phyloP scores from a whole-genome alignment of 75 land plant genomes.

The Pinus taeda region DNA sequence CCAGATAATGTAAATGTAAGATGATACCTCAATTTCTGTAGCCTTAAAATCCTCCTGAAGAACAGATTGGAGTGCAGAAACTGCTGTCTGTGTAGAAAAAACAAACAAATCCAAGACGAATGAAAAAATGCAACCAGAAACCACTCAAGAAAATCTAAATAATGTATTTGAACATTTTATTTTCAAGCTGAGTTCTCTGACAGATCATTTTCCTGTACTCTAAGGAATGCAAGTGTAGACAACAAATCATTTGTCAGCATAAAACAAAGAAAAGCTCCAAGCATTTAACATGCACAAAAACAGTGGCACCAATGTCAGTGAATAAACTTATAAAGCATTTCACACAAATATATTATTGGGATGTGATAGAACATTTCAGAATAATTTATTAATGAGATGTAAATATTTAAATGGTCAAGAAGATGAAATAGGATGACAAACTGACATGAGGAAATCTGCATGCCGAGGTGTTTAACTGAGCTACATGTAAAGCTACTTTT shows the following conservation, averaged over 20 bases:
- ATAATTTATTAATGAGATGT: no score
- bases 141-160: not conserved
- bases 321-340: no score
- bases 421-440: no score
- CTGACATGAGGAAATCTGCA: no score
- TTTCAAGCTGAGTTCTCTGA: conserved; percentile 1
- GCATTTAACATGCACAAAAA: not conserved
- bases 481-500: no score
- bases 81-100: conserved; percentile 54
- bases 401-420: no score
- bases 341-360: no score
- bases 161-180: not conserved
- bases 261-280: no score
- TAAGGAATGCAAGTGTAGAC: not conserved
- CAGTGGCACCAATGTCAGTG: not conserved
- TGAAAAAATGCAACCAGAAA: not conserved
- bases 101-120: not conserved
- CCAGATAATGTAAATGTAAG: not conserved
- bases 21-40: conserved; percentile 80
- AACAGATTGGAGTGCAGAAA: conserved; percentile 86
- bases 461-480: no score
- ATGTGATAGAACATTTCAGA: no score
- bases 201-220: not conserved
- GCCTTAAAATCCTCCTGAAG: conserved; percentile 89
- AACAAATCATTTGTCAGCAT: not conserved